A percentile compares a stretch with the other conserved stretches of the same genome.
phyloP scores from a whole-genome alignment of 2,329 filamentous ascomycete species.

The Xylariaceae sp. region DNA sequence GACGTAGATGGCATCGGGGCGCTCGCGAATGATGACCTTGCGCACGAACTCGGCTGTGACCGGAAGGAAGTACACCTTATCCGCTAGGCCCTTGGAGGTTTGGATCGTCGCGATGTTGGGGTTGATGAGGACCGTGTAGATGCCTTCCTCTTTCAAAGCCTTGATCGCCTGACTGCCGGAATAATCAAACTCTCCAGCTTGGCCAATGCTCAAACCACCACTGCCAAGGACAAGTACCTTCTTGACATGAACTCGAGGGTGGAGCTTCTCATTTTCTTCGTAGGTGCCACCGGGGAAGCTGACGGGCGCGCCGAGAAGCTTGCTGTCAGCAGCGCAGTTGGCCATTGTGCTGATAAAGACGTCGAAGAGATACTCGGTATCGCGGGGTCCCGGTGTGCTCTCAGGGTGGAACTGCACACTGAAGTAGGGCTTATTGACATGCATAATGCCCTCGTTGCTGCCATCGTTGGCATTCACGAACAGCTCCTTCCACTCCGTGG shows the following conservation, averaged over 20 bases:
- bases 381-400: slow-evolving; percentile 88
- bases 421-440: slow-evolving; percentile 82
- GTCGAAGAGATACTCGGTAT: slow-evolving; percentile 96
- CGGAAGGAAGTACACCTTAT: slow-evolving; percentile 98
- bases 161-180: slow-evolving; percentile 98
- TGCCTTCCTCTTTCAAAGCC: slow-evolving; percentile 93
- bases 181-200: slow-evolving; percentile 98
- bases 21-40: slow-evolving; percentile 93
- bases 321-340: slow-evolving; percentile 61
- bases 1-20: slow-evolving; percentile 92
- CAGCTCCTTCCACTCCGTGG: slow-evolving; percentile 78
- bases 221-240: slow-evolving; percentile 93
- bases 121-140: slow-evolving; percentile 97
- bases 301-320: slow-evolving; percentile 66
- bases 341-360: slow-evolving; percentile 86
- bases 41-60: slow-evolving; percentile 96
- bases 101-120: slow-evolving; percentile 99
- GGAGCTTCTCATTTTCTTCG: slow-evolving; percentile 68
- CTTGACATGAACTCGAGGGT: slow-evolving; percentile 79
- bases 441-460: slow-evolving; percentile 96
- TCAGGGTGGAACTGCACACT: slow-evolving; percentile 99
- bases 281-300: slow-evolving; percentile 79
- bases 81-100: slow-evolving; percentile 93
- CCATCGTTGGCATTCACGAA: slow-evolving; percentile 98
- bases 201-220: slow-evolving; percentile 93